Evolutionary conservation across 495 filamentous ascomycete genomes (phyloP).

Genomic region (Sordaria brevicollis): DNA sequence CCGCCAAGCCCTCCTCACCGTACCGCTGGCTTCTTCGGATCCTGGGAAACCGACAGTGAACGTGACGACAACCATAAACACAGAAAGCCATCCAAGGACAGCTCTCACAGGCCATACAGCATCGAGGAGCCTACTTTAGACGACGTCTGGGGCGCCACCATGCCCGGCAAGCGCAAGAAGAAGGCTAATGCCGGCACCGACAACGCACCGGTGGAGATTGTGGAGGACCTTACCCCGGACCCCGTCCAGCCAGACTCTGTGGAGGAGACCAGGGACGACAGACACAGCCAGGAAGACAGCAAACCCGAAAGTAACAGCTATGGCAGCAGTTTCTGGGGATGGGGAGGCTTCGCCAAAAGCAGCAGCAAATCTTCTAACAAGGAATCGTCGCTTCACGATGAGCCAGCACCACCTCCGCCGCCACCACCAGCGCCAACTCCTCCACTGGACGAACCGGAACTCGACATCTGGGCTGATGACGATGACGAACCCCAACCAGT

Average conservation of each 20-base stretch:
- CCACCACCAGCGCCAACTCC: slow-evolving; percentile 10
- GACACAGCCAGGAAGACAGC: slow-evolving; percentile 29
- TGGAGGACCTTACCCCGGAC: slow-evolving; percentile 23
- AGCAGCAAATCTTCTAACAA: slow-evolving; percentile 31
- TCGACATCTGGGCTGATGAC: not conserved
- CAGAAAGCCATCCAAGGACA: slow-evolving; percentile 8
- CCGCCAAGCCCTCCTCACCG: not conserved
- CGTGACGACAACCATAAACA: slow-evolving; percentile 20
- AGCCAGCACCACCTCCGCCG: slow-evolving; percentile 12
- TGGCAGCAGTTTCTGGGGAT: slow-evolving; percentile 30
- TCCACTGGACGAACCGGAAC: not conserved
- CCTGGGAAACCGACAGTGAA: slow-evolving; percentile 24
- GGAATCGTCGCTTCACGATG: slow-evolving; percentile 9
- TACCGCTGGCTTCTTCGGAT: slow-evolving; percentile 23
- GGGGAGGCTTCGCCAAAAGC: slow-evolving; percentile 23
- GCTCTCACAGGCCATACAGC: slow-evolving; percentile 29
- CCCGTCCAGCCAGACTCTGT: slow-evolving; percentile 29
- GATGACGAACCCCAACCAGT: slow-evolving; percentile 6
- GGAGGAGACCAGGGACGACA: slow-evolving; percentile 30
- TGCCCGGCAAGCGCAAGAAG: slow-evolving; percentile 30
- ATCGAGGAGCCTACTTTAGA: slow-evolving; percentile 33
- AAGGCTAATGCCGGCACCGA: slow-evolving; percentile 28
- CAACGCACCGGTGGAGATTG: slow-evolving; percentile 29
- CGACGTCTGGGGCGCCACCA: slow-evolving; percentile 28
- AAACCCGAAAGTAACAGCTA: slow-evolving; percentile 22